Evolutionary conservation across 345 rosid species (phyloP).

Genomic region (Ceriops decandra): DNA sequence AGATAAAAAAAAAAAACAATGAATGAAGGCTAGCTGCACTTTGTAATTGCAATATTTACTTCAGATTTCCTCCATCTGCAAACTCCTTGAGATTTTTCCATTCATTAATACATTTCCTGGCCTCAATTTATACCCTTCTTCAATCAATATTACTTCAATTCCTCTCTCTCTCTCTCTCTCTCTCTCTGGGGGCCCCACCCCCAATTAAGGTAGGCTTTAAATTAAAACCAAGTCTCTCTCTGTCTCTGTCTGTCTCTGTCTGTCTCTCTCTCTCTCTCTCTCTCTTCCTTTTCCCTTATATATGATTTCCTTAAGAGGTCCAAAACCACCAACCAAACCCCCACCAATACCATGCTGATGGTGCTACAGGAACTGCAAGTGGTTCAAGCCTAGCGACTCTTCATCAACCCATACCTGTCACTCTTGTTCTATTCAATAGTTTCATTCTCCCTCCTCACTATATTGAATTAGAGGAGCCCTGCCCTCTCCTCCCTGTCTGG

Average conservation of each 20-base stretch:
- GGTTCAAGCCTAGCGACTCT: constrained; percentile 15
- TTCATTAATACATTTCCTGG: constrained; percentile 50
- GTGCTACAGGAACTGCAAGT: constrained; percentile 1
- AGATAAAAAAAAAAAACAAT: constrained; percentile 30
- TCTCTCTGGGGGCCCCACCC: no score
- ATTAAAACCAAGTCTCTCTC: constrained; percentile 14
- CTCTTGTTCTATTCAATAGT: constrained; percentile 6
- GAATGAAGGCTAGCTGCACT: constrained; percentile 44
- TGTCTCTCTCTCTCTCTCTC: constrained; percentile 30
- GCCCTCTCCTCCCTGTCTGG: constrained; percentile 20
- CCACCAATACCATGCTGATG: constrained; percentile 8
- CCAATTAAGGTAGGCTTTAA: not conserved
- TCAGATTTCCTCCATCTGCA: constrained; percentile 26
- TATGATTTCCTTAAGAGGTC: constrained; percentile 45
- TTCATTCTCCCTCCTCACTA: not conserved
- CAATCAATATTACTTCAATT: constrained; percentile 44
- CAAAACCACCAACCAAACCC: constrained; percentile 27
- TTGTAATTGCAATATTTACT: constrained; percentile 42
- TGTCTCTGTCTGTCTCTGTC: constrained; percentile 33
- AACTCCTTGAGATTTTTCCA: constrained; percentile 35
- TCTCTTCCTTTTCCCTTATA: constrained; percentile 29
- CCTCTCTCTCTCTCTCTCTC: constrained; percentile 34
- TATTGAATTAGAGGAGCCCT: constrained; percentile 18
- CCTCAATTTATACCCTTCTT: constrained; percentile 53
- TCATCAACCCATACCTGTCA: constrained; percentile 1